phyloP scores from a whole-genome alignment of 2,329 filamentous ascomycete genomes.

The Fusarium dimerum region DNA sequence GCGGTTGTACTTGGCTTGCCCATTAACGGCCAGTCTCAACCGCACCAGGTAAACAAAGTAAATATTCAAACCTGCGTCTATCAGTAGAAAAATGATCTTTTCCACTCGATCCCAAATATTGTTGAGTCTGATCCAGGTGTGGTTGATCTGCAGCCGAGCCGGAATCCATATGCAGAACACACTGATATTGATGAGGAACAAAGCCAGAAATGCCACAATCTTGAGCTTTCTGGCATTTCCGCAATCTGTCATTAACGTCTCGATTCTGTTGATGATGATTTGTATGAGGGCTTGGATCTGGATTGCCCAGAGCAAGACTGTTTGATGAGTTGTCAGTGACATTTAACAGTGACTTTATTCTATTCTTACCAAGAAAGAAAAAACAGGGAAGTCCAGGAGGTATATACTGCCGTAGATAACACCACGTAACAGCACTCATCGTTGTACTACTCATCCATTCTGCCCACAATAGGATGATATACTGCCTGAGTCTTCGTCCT shows the following conservation, averaged over 20 bases:
- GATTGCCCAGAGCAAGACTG: constrained; percentile 39
- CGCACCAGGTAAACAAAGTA: constrained; percentile 53
- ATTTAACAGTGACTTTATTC: not conserved
- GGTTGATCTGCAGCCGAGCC: constrained; percentile 44
- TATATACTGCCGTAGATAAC: constrained; percentile 26
- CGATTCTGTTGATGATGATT: constrained; percentile 58
- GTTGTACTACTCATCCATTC: constrained; percentile 26
- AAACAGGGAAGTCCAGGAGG: constrained; percentile 26
- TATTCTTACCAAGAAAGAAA: constrained; percentile 19
- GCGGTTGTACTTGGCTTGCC: constrained; percentile 49
- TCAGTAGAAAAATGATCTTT: constrained; percentile 51
- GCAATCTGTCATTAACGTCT: constrained; percentile 46
- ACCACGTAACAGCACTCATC: constrained; percentile 31
- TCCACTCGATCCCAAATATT: constrained; percentile 54
- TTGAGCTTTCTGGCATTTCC: constrained; percentile 42
- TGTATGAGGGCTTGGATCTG: constrained; percentile 54
- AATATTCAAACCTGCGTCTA: constrained; percentile 51
- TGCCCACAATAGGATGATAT: constrained; percentile 26
- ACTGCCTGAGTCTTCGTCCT: constrained; percentile 21
- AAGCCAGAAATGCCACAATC: constrained; percentile 43
- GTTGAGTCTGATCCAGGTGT: constrained; percentile 46
- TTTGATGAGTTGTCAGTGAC: not conserved
- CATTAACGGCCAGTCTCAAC: constrained; percentile 46
- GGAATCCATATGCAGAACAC: constrained; percentile 58
- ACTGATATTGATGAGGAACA: constrained; percentile 51